Evolutionary conservation across 163 green algal species (phyloP).

Genomic region (Trebouxiophyceae sp.): DNA sequence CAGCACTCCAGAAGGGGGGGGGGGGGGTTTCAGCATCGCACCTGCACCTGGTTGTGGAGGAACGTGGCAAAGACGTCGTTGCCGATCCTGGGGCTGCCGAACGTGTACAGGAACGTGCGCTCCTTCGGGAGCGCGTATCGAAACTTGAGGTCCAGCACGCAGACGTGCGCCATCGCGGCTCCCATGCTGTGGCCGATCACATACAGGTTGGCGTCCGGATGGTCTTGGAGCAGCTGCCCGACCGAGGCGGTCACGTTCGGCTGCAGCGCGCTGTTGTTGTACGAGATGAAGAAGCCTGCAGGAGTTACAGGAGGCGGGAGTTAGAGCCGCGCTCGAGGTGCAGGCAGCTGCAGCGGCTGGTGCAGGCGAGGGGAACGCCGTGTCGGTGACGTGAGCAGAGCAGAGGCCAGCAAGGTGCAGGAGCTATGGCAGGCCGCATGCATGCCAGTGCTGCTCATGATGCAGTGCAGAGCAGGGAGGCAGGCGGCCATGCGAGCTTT

Average conservation of each 20-base stretch:
- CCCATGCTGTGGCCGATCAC: conserved; percentile 64
- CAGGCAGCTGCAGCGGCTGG: too few species aligned
- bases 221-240: conserved; percentile 26
- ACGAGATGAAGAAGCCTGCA: conserved; percentile 69
- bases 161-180: conserved; percentile 65
- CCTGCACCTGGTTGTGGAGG: conserved; percentile 30
- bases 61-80: conserved; percentile 66
- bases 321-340: too few species aligned
- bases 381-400: too few species aligned
- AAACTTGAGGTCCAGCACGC: conserved; percentile 58
- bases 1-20: too few species aligned
- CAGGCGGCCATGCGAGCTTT: too few species aligned
- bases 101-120: conserved; percentile 62
- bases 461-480: too few species aligned
- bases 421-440: too few species aligned
- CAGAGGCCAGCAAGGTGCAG: too few species aligned
- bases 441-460: too few species aligned
- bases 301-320: background rate
- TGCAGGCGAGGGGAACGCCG: too few species aligned
- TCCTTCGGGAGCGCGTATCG: conserved; percentile 14
- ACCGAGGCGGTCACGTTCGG: conserved; percentile 46
- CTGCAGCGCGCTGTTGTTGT: conserved; percentile 56
- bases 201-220: conserved; percentile 34
- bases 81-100: conserved; percentile 74
- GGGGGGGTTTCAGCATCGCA: too few species aligned